A percentile compares a stretch with the other conserved stretches of the same genome.
Evolutionary conservation across 306 rosid genomes (phyloP).

Genomic region (Glycine tomentella): DNA sequence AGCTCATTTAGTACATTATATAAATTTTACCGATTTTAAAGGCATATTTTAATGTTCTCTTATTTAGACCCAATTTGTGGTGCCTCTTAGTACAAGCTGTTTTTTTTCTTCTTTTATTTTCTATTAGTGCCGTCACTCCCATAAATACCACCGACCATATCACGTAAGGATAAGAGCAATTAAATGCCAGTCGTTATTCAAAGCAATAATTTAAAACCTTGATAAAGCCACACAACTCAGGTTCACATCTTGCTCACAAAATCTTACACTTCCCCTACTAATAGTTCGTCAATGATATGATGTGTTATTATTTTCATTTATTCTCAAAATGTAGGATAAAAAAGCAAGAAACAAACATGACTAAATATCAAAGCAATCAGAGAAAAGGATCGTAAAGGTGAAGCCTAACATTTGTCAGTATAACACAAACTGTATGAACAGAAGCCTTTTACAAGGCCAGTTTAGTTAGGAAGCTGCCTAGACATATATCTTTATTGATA

Average conservation of each 20-base stretch:
- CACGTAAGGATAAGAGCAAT: not conserved
- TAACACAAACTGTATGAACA: conserved; percentile 53
- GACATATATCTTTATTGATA: conserved; percentile 51
- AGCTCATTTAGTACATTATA: not conserved
- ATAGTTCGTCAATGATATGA: conserved; percentile 35
- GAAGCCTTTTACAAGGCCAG: conserved; percentile 55
- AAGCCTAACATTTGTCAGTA: conserved; percentile 28
- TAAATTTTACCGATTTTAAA: not conserved
- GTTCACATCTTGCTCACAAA: conserved; percentile 16
- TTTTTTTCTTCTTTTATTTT: too few species aligned
- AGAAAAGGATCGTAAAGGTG: conserved; percentile 1
- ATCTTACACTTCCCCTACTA: conserved; percentile 18
- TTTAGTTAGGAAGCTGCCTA: conserved; percentile 55
- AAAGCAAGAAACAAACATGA: not conserved
- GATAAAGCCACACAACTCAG: not conserved
- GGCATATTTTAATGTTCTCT: too few species aligned
- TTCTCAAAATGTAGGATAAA: too few species aligned
- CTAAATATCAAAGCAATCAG: conserved; percentile 17
- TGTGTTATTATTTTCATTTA: not conserved
- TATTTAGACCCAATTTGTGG: too few species aligned
- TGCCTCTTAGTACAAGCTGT: too few species aligned
- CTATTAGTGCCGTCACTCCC: too few species aligned
- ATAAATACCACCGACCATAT: too few species aligned
- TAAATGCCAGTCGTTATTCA: not conserved
- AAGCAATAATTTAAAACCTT: not conserved